Base-by-base conservation (phyloP, 352 stramenopile species). In the Elongisporangium undulatum region DNA sequence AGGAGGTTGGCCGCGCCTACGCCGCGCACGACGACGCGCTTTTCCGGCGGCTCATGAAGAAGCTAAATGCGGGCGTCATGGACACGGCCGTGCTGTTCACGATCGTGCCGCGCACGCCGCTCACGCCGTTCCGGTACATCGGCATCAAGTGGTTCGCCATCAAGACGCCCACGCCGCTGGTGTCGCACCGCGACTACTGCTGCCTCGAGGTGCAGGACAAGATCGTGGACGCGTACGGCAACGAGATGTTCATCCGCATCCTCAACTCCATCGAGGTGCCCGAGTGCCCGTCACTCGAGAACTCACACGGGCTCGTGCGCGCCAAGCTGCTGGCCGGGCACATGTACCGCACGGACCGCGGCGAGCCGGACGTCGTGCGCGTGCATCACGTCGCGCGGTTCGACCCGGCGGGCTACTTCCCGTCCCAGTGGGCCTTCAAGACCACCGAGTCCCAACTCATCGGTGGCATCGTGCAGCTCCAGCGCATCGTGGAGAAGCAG, bases 101-200 rank as follows among this genome's bases (percentile, higher is more conserved):
- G 4, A 77, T 95, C 59, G 79, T 95, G 24, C 86, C 86, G 49
- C 75, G 86, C 58, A 87, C 84, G 23, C 72, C 82, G 45, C 59
- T 81, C 52, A 72, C 80, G 48, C 86, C 86, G 2, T 94, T 82
- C 61, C 75, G 84, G 20, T 95, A 95, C 67, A 90, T 95, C 55
- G 86, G 86, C 50, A 82, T 95, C 69, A 93, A 94, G 67, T 95
- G 86, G 86, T 94, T 90, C 61, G 84, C 81, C 12, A 73, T 94
- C 64, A 90, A 90, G 60, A 92, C 85, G 49, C 77, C 84, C 16
- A 92, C 80, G 53, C 83, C 82, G 55, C 81, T 92, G 49, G 83
- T 94, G 19, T 88, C 84, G 16, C 82, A 91, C 52, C 82, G 86
- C 45, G 86, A 95, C 71, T 95, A 91, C 58, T 95, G 84, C 75